Base-by-base conservation (phyloP, 2,329 filamentous ascomycete genomes). In the Dothistroma septosporum region DNA sequence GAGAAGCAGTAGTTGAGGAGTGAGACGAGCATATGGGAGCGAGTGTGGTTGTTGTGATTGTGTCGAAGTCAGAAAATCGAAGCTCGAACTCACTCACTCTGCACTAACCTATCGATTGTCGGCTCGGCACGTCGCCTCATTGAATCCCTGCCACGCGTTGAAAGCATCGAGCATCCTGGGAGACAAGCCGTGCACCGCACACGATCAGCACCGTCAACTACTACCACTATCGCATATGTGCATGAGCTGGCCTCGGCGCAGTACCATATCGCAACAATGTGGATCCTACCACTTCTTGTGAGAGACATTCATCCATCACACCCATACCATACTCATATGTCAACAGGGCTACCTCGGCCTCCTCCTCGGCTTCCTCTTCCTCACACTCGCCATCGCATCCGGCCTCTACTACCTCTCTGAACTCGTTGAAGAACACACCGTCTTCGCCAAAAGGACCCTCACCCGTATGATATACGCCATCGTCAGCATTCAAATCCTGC, bases 381-480 rank as follows among this genome's bases (percentile, higher is more conserved):
- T 99, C 68, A 97, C 94, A 21, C 83, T 99, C 63, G 92, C 93
- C 59, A 97, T 99, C 73, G 94, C 94, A 44, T 97, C 92, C n/a
- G 94, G 94, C 41, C 86, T 99, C 28, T 99, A 99, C 80, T 99
- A 99, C 76, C 88, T 99, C 57, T 97, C 93, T 24, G 94, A 99
- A 76, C 87, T 97, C 14, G 94, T 99, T 63, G 94, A 99, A 78
- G 94, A 99, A 76, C 93, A 99, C 74, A 97, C 93, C 4, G 93
- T 97, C 11, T 78, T 96, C 64, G 90, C 92, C 12, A 96, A 96
- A 74, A 90, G 88, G 60, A 80, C 97, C n/a, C 82, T 99, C 56
- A 89, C 85, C 35, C 87, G 86, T 47, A 81, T 97, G 59, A 97
- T 97, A 70, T 96, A 96, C 78, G 80, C 78, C 64, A 86, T 96